Conservation (phyloP, 2,329 filamentous ascomycete species). For the Lachnellula arida region DNA sequence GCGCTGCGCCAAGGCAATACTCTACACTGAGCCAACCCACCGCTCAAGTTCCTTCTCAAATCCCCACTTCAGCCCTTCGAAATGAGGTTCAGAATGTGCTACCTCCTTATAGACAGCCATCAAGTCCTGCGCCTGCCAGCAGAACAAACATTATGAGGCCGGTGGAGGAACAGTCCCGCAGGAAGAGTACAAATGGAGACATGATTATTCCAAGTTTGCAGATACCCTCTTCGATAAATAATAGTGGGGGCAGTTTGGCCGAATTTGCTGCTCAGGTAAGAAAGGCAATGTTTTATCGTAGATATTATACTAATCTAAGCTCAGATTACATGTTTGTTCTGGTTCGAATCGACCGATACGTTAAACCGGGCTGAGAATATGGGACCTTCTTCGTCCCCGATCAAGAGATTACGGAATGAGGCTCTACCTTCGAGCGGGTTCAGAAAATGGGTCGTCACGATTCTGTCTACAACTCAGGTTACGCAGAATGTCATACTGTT, state of each 20-base stretch:
- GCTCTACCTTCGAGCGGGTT: slow-evolving; percentile 77
- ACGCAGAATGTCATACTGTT: slow-evolving; percentile 92
- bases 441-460: slow-evolving; percentile 87
- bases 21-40: slow-evolving; percentile 12
- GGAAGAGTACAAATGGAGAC: slow-evolving; percentile 23
- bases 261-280: slow-evolving; percentile 77
- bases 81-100: slow-evolving; percentile 26
- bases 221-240: slow-evolving; percentile 71
- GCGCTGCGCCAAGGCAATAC: slow-evolving; percentile 8
- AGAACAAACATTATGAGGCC: slow-evolving; percentile 14
- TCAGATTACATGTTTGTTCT: slow-evolving; percentile 93
- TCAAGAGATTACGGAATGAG: slow-evolving; percentile 59
- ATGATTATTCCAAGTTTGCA: slow-evolving; percentile 44
- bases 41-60: slow-evolving; percentile 6
- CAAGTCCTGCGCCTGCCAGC: slow-evolving; percentile 19
- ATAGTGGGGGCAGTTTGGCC: slow-evolving; percentile 68
- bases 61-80: slow-evolving; percentile 17
- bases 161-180: slow-evolving; percentile 16
- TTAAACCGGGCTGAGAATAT: slow-evolving; percentile 65
- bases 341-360: slow-evolving; percentile 87
- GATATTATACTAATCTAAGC: neutral
- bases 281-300: neutral
- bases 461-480: slow-evolving; percentile 90
- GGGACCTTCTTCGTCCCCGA: slow-evolving; percentile 35
- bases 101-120: slow-evolving; percentile 12